Base-by-base conservation (phyloP, 345 rosid species). In the Noccaea caerulescens region DNA sequence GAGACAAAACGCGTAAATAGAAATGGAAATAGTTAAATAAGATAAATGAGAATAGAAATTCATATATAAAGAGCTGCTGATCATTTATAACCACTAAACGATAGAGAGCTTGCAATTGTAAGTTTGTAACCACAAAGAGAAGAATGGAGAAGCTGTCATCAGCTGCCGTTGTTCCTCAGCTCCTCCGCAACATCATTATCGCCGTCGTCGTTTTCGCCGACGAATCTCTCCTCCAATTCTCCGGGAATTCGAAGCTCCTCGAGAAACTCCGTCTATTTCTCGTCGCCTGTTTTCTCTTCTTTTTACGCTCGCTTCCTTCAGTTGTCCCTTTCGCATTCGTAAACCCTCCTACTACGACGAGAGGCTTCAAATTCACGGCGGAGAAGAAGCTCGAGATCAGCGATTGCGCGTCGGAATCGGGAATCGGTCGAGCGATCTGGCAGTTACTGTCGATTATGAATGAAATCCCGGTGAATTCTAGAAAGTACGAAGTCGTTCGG, bases 401-500 rank as follows among this genome's bases (percentile, higher is more conserved):
- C 2, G 83, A 70, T 33, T 46, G 36, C 49, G 41, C 33, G 16
- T 61, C 42, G 16, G 90, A 85, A 23, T 82, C 96, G 0, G 88
- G 89, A 37, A 80, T 93, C 34, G 85, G 84, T 27, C 85, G 97
- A 34, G 88, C 91, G 14, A 90, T 90, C 41, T 84, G 86, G n/a
- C 93, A 93, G 77, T 63, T 88, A 0, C 38, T 90, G 8, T 69
- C 87, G 1, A 82, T 78, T 6, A 74, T 88, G 42, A 88, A 77
- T 52, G 90, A 84, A 43, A 70, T 90, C 11, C 98, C 97, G 0
- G 97, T 87, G 25, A 87, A 80, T 30, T 93, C 98, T 0, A 81
- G 96, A 36, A 93, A 93, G 77, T 90, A 93, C 77, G 84, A 88
- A 62, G 75, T 87, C 3, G 92, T 88, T 57, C 69, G 93, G 63